Conservation (phyloP, 805 yeast species). For the Cyberlindnera lachancei region DNA sequence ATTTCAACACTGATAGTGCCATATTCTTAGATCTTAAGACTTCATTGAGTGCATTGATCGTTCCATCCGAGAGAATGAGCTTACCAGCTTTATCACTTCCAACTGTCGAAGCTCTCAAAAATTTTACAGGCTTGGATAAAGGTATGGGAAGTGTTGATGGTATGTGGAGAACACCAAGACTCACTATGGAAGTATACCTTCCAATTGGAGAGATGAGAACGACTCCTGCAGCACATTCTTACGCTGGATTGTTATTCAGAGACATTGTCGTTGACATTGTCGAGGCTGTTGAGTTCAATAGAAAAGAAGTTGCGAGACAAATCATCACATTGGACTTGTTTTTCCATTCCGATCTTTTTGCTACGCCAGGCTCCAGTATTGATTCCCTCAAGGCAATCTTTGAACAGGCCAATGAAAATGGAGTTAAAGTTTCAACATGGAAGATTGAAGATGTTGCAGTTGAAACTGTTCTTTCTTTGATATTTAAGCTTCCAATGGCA, state of each 20-base stretch:
- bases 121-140: conserved; percentile 26
- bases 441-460: conserved; percentile 87
- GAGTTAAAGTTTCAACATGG: conserved; percentile 52
- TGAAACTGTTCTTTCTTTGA: conserved; percentile 71
- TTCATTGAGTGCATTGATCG: conserved; percentile 10
- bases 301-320: conserved; percentile 80
- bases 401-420: conserved; percentile 30
- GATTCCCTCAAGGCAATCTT: conserved; percentile 51
- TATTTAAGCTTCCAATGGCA: conserved; percentile 66
- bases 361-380: conserved; percentile 68
- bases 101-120: conserved; percentile 26
- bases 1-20: conserved; percentile 4
- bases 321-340: conserved; percentile 66
- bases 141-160: conserved; percentile 49
- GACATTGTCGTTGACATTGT: conserved; percentile 73
- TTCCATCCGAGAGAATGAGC: conserved; percentile 13
- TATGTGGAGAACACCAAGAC: conserved; percentile 61
- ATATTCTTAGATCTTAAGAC: conserved; percentile 30
- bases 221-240: conserved; percentile 44
- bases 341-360: conserved; percentile 58
- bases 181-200: conserved; percentile 52
- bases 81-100: conserved; percentile 27
- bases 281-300: conserved; percentile 79
- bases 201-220: conserved; percentile 55
- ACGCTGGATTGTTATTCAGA: conserved; percentile 56